Percentiles rank a stretch among this genome's conserved stretches.
These are phyloP conservation scores for Thamnidium elegans DNA, from an alignment of 192 early-diverging fungal species.

Conservation along the genomic window DNA sequence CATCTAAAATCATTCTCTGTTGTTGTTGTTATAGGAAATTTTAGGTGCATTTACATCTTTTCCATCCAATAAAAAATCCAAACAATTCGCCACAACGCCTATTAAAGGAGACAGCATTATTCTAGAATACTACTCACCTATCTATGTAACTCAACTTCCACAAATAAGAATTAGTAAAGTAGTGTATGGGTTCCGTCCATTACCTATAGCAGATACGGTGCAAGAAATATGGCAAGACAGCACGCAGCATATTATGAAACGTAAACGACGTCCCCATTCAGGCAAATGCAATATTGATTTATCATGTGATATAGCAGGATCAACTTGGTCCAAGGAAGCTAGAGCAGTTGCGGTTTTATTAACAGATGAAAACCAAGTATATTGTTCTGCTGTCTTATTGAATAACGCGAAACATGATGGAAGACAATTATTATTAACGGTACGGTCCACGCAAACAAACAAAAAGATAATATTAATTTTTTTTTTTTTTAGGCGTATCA, in stretches of 20 bases:
- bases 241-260: constrained; percentile 24
- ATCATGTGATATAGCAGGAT: constrained; percentile 27
- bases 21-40: neutral
- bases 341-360: constrained; percentile 43
- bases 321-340: constrained; percentile 33
- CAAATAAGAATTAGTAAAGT: constrained; percentile 35
- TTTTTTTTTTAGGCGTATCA: constrained; percentile 38
- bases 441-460: constrained; percentile 11
- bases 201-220: neutral
- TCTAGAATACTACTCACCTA: constrained; percentile 34
- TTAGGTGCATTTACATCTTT: constrained; percentile 39
- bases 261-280: constrained; percentile 26
- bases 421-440: constrained; percentile 45
- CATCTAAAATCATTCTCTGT: neutral
- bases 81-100: constrained; percentile 42
- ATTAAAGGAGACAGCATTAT: constrained; percentile 34
- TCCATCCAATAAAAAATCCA: constrained; percentile 39
- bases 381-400: constrained; percentile 43
- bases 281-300: constrained; percentile 46
- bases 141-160: constrained; percentile 17
- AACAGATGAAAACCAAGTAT: constrained; percentile 46
- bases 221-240: neutral
- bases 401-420: constrained; percentile 45
- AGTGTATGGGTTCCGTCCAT: constrained; percentile 39
- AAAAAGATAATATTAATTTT: neutral